A percentile compares a stretch with the other conserved stretches of the same genome.
Evolutionary conservation across 1,139 yeast species (phyloP).

Genomic region (Williopsis jadinii): DNA sequence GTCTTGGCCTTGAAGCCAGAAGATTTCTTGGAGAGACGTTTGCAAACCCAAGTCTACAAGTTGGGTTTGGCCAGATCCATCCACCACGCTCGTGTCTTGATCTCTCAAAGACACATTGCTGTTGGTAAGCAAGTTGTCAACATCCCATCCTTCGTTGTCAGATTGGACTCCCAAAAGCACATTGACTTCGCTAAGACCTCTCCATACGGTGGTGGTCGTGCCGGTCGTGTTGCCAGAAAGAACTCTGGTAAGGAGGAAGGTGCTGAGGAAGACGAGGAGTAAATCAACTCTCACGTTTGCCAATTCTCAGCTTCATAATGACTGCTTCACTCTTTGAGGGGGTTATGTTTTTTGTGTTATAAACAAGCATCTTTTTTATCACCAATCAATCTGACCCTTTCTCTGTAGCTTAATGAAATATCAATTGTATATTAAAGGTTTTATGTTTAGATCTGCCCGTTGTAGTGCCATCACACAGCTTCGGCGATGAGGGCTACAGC

Average conservation of each 20-base stretch:
- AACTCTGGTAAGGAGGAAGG: slow-evolving; percentile 50
- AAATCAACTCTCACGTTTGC: slow-evolving; percentile 10
- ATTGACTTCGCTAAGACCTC: slow-evolving; percentile 98
- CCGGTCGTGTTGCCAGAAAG: slow-evolving; percentile 99
- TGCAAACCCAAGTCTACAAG: slow-evolving; percentile 99
- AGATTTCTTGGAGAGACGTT: slow-evolving; percentile 99
- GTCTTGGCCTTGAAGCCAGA: slow-evolving; percentile 96
- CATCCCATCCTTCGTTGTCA: slow-evolving; percentile 98
- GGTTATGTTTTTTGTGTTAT: too few relatives aligned
- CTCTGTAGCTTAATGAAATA: too few relatives aligned
- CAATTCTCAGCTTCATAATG: neutral
- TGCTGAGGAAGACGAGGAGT: slow-evolving; percentile 61
- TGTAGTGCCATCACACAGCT: too few relatives aligned
- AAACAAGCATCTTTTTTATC: too few relatives aligned
- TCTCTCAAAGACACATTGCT: slow-evolving; percentile 98
- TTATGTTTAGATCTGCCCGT: too few relatives aligned
- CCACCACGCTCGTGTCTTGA: slow-evolving; percentile 99
- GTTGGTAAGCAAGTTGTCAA: slow-evolving; percentile 99
- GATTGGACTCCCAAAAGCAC: slow-evolving; percentile 99
- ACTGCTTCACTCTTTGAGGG: too few relatives aligned
- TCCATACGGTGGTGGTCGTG: slow-evolving; percentile 99
- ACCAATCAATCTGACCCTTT: too few relatives aligned
- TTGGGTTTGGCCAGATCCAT: slow-evolving; percentile 99
- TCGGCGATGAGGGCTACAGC: too few relatives aligned
- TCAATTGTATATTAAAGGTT: too few relatives aligned